These are phyloP conservation scores for Pseudopediastrum boryanum DNA, from an alignment of 139 green algal species.

Conservation along the genomic window DNA sequence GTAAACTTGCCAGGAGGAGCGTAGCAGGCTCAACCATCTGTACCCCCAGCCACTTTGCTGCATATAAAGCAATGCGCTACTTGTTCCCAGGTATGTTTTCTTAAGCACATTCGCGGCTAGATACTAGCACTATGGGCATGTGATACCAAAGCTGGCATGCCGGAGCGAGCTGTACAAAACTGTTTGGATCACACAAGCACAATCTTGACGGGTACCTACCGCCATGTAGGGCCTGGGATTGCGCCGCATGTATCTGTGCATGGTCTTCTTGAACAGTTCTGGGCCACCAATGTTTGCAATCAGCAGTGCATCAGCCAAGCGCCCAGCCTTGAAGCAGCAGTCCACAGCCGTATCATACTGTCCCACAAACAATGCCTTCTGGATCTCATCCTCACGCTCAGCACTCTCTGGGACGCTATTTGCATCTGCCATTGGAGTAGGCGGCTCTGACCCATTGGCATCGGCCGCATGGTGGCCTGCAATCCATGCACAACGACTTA, in stretches of 20 bases:
- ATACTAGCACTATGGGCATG: too few species aligned
- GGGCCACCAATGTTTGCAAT: conserved; percentile 71
- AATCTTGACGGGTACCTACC: conserved; percentile 1
- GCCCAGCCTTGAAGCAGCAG: conserved; percentile 73
- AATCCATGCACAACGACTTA: too few species aligned
- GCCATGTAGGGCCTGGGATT: conserved; percentile 82
- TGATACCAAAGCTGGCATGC: too few species aligned
- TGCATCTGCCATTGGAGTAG: conserved; percentile 23
- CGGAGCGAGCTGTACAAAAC: too few species aligned
- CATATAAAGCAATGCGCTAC: too few species aligned
- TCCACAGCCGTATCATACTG: conserved; percentile 91
- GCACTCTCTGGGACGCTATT: conserved; percentile 25
- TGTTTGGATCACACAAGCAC: too few species aligned
- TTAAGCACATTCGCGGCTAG: too few species aligned
- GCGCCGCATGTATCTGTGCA: conserved; percentile 80
- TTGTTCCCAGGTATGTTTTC: too few species aligned
- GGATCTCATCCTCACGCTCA: conserved; percentile 76
- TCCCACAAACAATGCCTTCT: conserved; percentile 88
- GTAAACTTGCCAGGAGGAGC: too few species aligned
- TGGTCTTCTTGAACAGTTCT: conserved; percentile 64
- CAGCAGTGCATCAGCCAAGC: conserved; percentile 94
- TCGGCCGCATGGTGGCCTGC: too few species aligned
- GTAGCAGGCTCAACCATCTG: too few species aligned
- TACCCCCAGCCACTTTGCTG: too few species aligned
- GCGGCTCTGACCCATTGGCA: conserved; percentile 6